Evolutionary conservation across 2,329 filamentous ascomycete species (phyloP).

Genomic region (Ceratocystiopsis brevicomis): DNA sequence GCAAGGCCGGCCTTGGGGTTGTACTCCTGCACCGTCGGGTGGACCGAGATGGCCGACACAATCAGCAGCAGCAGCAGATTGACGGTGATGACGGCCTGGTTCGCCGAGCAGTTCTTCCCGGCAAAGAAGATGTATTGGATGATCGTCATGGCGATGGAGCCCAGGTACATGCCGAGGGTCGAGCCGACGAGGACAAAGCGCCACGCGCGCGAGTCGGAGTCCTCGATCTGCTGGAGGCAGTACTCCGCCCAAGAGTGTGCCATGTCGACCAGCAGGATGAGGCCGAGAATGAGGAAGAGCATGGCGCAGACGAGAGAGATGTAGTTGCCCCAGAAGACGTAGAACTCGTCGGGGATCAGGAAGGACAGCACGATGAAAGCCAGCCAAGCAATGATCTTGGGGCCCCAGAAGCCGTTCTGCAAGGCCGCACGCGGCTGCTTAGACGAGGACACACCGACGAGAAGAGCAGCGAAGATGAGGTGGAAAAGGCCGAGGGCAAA

Average conservation of each 20-base stretch:
- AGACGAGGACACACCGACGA: constrained; percentile 72
- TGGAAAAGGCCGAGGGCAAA: constrained; percentile 94
- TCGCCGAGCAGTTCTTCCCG: constrained; percentile 66
- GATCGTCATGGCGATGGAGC: constrained; percentile 81
- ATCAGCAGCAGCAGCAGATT: constrained; percentile 71
- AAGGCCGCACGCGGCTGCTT: constrained; percentile 73
- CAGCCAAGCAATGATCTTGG: constrained; percentile 82
- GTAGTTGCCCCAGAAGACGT: constrained; percentile 91
- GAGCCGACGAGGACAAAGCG: constrained; percentile 75
- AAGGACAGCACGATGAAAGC: constrained; percentile 78
- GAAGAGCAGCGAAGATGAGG: constrained; percentile 61
- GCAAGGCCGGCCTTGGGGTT: constrained; percentile 88
- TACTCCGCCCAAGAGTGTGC: constrained; percentile 96
- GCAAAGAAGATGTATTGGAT: constrained; percentile 98
- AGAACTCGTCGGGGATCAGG: constrained; percentile 87
- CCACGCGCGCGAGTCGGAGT: constrained; percentile 71
- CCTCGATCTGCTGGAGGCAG: constrained; percentile 83
- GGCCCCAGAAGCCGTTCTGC: constrained; percentile 98
- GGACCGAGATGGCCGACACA: constrained; percentile 70
- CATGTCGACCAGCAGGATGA: constrained; percentile 83
- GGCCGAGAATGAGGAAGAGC: constrained; percentile 78
- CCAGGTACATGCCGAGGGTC: constrained; percentile 82
- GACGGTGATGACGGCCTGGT: constrained; percentile 86
- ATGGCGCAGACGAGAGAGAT: constrained; percentile 75
- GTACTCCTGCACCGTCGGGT: constrained; percentile 73